Evolutionary conservation across 2,329 filamentous ascomycete genomes (phyloP).

Genomic region (Fusarium sp.): DNA sequence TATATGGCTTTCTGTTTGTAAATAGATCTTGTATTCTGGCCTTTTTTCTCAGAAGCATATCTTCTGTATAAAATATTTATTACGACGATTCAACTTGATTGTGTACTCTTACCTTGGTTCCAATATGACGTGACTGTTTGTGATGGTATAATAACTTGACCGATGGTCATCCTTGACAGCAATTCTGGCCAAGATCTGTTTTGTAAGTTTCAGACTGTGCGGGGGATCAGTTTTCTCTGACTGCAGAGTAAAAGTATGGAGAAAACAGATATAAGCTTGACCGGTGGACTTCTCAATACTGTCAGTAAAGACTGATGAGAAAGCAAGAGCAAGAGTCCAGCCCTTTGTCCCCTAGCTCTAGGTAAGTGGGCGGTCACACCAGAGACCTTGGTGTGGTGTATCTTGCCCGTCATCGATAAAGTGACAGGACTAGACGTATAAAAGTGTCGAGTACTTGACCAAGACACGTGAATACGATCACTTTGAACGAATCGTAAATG

Average conservation of each 20-base stretch:
- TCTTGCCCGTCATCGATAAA: too few relatives aligned
- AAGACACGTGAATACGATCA: background rate
- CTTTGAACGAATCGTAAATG: background rate
- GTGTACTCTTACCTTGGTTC: too few relatives aligned
- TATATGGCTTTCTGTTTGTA: conserved; percentile 46
- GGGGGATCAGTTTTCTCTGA: too few relatives aligned
- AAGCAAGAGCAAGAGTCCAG: too few relatives aligned
- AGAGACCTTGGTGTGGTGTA: too few relatives aligned
- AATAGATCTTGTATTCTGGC: conserved; percentile 44
- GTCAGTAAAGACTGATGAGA: too few relatives aligned
- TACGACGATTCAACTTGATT: conserved; percentile 24
- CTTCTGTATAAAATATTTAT: conserved; percentile 46
- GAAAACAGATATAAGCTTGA: too few relatives aligned
- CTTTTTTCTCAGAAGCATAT: conserved; percentile 35
- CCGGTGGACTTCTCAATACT: too few relatives aligned
- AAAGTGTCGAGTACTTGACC: background rate
- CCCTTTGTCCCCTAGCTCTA: too few relatives aligned
- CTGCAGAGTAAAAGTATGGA: too few relatives aligned
- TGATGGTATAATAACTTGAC: background rate
- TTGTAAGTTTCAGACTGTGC: too few relatives aligned
- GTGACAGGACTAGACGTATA: background rate
- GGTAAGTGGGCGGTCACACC: too few relatives aligned
- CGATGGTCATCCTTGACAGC: background rate
- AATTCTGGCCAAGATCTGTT: background rate
- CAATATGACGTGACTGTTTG: background rate